Percentiles rank a stretch among this genome's conserved stretches.
These are phyloP conservation scores for Paramecium pentaurelia DNA, from an alignment of 73 alveolate genomes.

Conservation along the genomic window DNA sequence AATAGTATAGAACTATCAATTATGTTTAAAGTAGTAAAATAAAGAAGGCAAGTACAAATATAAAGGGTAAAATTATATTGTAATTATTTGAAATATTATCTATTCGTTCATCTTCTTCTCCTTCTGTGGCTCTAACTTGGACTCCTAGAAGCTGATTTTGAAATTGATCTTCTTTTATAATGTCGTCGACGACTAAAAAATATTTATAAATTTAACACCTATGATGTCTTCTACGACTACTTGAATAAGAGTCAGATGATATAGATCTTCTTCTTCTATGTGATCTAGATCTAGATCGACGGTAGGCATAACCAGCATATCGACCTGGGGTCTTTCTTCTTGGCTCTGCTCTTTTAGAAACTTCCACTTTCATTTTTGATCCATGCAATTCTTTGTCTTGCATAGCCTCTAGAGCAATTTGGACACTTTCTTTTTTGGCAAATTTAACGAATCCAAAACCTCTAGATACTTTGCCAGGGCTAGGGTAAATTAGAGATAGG, in stretches of 20 bases:
- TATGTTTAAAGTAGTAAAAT: not conserved
- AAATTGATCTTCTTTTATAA: not conserved
- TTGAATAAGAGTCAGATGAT: not conserved
- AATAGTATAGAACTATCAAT: not conserved
- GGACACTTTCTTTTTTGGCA: not conserved
- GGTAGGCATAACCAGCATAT: slow-evolving; percentile 2
- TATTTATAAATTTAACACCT: not conserved
- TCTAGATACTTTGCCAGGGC: slow-evolving; percentile 27
- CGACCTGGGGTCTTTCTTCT: slow-evolving; percentile 11
- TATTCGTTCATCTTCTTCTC: not conserved
- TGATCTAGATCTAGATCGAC: not conserved
- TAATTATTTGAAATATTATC: not conserved
- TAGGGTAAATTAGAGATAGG: not conserved
- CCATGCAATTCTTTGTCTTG: slow-evolving; percentile 12
- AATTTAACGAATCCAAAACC: slow-evolving; percentile 1
- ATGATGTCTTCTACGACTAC: not conserved
- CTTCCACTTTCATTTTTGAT: not conserved
- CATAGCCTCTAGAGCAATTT: not conserved
- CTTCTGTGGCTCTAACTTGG: not conserved
- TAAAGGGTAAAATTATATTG: not conserved
- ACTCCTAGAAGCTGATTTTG: not conserved
- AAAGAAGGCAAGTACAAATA: not conserved
- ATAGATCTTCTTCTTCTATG: not conserved
- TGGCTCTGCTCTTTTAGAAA: not conserved
- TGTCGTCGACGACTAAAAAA: not conserved